These are phyloP conservation scores for Apocynum venetum DNA, from an alignment of 257 asterid genomes.

Conservation along the genomic window DNA sequence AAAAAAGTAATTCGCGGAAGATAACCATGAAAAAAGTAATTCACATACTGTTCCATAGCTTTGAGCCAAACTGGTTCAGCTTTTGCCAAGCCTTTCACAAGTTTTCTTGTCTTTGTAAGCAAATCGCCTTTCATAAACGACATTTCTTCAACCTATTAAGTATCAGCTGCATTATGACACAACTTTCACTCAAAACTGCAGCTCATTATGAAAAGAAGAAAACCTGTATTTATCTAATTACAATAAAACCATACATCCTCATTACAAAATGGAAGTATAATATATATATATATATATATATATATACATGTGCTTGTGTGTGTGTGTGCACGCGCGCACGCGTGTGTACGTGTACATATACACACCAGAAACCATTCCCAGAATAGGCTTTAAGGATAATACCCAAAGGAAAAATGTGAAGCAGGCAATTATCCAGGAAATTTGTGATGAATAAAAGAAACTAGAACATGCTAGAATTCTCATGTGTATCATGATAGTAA, in stretches of 20 bases:
- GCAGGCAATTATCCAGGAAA: background rate
- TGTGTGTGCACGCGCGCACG: too few relatives aligned
- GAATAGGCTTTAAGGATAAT: background rate
- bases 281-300: too few relatives aligned
- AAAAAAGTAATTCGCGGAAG: background rate
- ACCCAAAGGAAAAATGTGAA: background rate
- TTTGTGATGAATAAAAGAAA: background rate
- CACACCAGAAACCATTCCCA: background rate
- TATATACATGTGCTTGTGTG: too few relatives aligned
- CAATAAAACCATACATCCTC: background rate
- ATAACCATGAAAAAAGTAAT: background rate
- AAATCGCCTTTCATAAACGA: constrained; percentile 83
- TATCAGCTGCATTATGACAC: background rate
- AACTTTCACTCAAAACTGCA: background rate
- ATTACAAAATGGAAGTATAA: background rate
- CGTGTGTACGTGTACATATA: too few relatives aligned
- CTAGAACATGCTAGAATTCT: background rate
- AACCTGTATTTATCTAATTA: background rate
- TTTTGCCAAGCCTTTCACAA: constrained; percentile 85
- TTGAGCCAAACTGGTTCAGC: constrained; percentile 93
- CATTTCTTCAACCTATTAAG: constrained; percentile 29
- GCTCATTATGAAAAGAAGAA: background rate
- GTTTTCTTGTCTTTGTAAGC: constrained; percentile 67
- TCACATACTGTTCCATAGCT: constrained; percentile 79
- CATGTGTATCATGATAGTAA: background rate